These are phyloP conservation scores for Verticillium zaregamsianum DNA, from an alignment of 2,329 filamentous ascomycete genomes.

Conservation along the genomic window DNA sequence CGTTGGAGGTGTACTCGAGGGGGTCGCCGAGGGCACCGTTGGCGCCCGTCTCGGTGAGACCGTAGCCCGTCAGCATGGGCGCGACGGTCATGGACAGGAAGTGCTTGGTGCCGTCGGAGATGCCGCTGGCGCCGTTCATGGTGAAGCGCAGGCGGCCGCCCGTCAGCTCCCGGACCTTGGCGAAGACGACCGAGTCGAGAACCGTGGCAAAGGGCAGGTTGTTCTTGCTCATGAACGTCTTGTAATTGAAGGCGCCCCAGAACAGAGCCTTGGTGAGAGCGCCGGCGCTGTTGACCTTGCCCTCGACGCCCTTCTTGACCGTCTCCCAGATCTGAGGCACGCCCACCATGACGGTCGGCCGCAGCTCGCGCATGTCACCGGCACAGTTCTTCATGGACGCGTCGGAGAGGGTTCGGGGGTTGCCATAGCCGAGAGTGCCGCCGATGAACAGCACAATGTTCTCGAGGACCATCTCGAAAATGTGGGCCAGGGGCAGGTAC, in stretches of 20 bases:
- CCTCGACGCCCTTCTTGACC: conserved; percentile 88
- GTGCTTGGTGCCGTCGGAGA: conserved; percentile 79
- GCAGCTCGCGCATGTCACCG: conserved; percentile 90
- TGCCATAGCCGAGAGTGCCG: conserved; percentile 89
- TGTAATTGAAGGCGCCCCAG: conserved; percentile 59
- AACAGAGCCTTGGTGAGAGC: conserved; percentile 74
- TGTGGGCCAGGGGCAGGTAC: conserved; percentile 92
- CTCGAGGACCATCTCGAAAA: conserved; percentile 94
- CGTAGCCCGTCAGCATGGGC: conserved; percentile 93
- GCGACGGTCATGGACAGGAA: conserved; percentile 92
- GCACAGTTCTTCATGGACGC: conserved; percentile 81
- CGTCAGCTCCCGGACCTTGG: conserved; percentile 84
- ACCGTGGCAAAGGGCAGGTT: conserved; percentile 63
- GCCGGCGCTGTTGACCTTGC: conserved; percentile 69
- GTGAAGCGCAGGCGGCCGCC: conserved; percentile 84
- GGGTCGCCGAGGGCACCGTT: conserved; percentile 82
- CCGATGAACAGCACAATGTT: conserved; percentile 87
- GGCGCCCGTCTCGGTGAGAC: conserved; percentile 87
- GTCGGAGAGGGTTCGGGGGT: conserved; percentile 84
- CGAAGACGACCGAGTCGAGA: conserved; percentile 83
- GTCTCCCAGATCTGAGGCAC: conserved; percentile 98
- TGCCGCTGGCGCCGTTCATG: conserved; percentile 90
- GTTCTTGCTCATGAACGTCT: conserved; percentile 52
- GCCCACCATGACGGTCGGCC: conserved; percentile 85
- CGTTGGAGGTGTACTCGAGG: conserved; percentile 72